A percentile compares a stretch with the other conserved stretches of the same genome.
Evolutionary conservation across 352 stramenopile species (phyloP).

Genomic region (Phytophthora kernoviae): DNA sequence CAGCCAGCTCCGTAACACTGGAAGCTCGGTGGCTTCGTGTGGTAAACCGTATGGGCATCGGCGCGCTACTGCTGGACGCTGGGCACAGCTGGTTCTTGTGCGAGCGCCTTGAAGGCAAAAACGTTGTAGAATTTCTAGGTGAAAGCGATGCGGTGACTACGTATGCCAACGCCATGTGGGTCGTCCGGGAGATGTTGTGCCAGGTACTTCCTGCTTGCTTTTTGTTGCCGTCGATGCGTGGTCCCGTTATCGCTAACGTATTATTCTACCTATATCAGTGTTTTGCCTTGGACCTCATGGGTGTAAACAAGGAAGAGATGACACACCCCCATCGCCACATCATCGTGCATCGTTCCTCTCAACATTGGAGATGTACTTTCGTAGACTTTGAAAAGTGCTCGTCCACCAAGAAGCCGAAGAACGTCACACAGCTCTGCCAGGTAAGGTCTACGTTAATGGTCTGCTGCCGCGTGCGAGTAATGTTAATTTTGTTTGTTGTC

Average conservation of each 20-base stretch:
- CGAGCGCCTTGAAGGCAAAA: constrained; percentile 58
- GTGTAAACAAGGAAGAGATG: constrained; percentile 86
- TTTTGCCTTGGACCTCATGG: constrained; percentile 73
- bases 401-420: constrained; percentile 70
- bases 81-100: constrained; percentile 66
- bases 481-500: background rate
- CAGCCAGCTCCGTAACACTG: constrained; percentile 40
- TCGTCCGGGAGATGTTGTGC: constrained; percentile 65
- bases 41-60: constrained; percentile 69
- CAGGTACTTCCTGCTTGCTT: constrained; percentile 38
- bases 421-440: constrained; percentile 82
- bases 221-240: background rate
- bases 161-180: constrained; percentile 46
- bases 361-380: constrained; percentile 60
- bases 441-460: constrained; percentile 21
- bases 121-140: constrained; percentile 67
- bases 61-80: constrained; percentile 43
- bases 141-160: constrained; percentile 29
- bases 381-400: constrained; percentile 84
- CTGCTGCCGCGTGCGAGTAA: background rate
- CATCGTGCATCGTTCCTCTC: constrained; percentile 41
- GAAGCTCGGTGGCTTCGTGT: constrained; percentile 64
- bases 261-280: constrained; percentile 35
- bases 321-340: constrained; percentile 80
- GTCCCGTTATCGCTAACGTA: background rate